Evolutionary conservation across 306 rosid genomes (phyloP), one percentile per base, ranked within the genome.

Genomic region (Prunus salicina): DNA sequence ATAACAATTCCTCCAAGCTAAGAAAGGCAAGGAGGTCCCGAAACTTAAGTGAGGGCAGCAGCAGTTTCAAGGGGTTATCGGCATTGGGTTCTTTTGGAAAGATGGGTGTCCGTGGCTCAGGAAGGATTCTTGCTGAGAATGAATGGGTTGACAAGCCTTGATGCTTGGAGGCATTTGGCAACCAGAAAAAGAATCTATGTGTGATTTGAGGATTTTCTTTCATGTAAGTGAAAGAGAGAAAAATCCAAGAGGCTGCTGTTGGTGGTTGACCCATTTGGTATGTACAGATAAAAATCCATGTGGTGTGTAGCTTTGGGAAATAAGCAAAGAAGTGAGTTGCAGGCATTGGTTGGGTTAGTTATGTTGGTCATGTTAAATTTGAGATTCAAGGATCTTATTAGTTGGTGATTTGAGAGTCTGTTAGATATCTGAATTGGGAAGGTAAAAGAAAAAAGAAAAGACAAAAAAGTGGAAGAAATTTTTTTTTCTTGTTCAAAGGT

Each of bases 41-140:
- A 32, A 95, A 89, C 93, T 80, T 87, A 64, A 86, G 87, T 7
- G 97, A 95, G 77, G 88, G 87, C 19, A 95, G 97, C 82, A 90
- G 96, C 88, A 91, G 93, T 87, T 88, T 92, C 83, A 95, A 91
- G 88, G 86, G 96, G 74, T 45, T 88, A 75, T 83, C 98, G 3
- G 82, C 85, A 5, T 83, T 88, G 15, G 87, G 87, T 18, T 75
- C 99, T 11, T 89, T 87, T 11, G 99, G 97, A 71, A 95, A 88
- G 83, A 82, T 92, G 72, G 88, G 84, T 1, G 89, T 91, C 55
- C 91, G 87, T 2, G 81, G 91, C 72, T 88, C 97, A 0, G 97
- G 92, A 71, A 86, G 86, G 80, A 81, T 89, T 78, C 89, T 85
- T 50, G 82, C 91, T 16, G 96, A 88, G 66, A 88, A 82, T 65